These are phyloP conservation scores for Zalaria sp. DNA, from an alignment of 2,329 filamentous ascomycete genomes.

Conservation along the genomic window DNA sequence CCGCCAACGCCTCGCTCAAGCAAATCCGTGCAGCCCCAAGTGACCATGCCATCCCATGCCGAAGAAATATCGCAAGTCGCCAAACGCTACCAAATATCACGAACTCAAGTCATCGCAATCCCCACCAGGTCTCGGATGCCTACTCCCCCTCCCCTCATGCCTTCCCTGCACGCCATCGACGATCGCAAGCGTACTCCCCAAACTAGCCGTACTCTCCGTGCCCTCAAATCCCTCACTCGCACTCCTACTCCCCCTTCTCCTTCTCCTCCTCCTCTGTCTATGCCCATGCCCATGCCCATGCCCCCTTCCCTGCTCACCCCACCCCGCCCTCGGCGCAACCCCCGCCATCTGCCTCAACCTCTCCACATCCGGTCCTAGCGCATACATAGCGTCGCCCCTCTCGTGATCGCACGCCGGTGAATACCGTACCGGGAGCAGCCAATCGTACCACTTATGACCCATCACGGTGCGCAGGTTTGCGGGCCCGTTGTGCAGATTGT, in stretches of 20 bases:
- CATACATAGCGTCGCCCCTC: constrained; percentile 16
- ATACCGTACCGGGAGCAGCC: constrained; percentile 62
- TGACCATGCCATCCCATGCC: no score
- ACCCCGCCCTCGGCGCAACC: background rate
- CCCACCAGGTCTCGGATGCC: background rate
- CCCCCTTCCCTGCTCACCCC: no score
- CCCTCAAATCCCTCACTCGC: background rate
- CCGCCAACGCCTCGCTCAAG: no score
- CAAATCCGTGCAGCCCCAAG: no score
- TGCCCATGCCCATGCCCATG: background rate
- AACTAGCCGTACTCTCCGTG: constrained; percentile 1
- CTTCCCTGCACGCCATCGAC: background rate
- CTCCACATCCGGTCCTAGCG: constrained; percentile 20
- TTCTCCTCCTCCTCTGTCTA: background rate
- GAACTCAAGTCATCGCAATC: background rate
- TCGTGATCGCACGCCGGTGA: constrained; percentile 59
- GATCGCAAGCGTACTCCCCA: constrained; percentile 1
- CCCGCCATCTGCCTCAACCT: constrained; percentile 17
- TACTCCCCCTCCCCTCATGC: background rate
- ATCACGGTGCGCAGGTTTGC: constrained; percentile 69
- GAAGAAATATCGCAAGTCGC: background rate
- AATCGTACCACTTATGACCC: constrained; percentile 57
- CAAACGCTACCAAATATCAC: background rate
- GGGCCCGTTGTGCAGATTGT: constrained; percentile 52
- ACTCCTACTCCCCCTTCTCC: background rate